phyloP scores from a whole-genome alignment of 352 stramenopile species.

The Phytophthora ramorum region DNA sequence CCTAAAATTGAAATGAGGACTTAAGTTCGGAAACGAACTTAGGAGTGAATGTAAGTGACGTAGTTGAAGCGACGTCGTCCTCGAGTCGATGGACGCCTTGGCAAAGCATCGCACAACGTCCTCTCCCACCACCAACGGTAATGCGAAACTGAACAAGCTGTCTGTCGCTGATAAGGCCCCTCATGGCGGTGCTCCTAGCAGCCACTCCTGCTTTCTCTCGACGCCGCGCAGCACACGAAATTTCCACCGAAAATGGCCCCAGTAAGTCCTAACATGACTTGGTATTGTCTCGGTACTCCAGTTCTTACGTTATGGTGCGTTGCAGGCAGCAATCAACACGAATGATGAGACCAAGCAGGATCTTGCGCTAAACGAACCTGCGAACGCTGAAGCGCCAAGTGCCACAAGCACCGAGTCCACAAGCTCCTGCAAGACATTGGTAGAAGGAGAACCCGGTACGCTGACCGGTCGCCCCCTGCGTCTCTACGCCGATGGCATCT shows the following conservation, averaged over 20 bases:
- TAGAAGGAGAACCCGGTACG: constrained; percentile 75
- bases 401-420: constrained; percentile 43
- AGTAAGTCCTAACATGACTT: constrained; percentile 1
- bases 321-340: constrained; percentile 4
- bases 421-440: constrained; percentile 47
- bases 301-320: neutral
- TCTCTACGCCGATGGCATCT: constrained; percentile 90
- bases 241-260: constrained; percentile 14
- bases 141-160: constrained; percentile 16
- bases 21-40: constrained; percentile 6
- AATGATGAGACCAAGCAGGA: constrained; percentile 19
- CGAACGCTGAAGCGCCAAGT: neutral
- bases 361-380: neutral
- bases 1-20: neutral
- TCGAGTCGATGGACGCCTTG: constrained; percentile 14
- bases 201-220: constrained; percentile 13
- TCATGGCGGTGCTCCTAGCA: neutral
- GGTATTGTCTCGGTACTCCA: neutral
- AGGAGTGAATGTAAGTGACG: constrained; percentile 3
- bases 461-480: constrained; percentile 76
- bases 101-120: constrained; percentile 12
- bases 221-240: constrained; percentile 5
- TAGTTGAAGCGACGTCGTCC: neutral
- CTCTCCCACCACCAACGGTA: constrained; percentile 33
- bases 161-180: constrained; percentile 16